These are phyloP conservation scores for Pyrenula massariospora DNA, from an alignment of 495 filamentous ascomycete species.

Conservation along the genomic window DNA sequence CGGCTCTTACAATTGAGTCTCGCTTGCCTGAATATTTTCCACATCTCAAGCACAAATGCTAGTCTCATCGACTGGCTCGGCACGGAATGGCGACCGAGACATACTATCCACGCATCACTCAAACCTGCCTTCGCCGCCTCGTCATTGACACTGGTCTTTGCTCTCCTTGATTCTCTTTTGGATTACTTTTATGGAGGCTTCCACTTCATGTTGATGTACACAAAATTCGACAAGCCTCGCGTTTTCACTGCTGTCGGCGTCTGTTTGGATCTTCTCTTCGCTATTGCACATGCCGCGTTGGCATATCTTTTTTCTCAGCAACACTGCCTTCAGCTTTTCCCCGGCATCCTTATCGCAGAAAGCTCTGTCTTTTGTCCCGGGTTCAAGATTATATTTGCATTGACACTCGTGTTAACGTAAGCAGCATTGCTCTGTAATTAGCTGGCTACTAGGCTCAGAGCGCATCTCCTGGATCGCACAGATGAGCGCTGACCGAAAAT, in stretches of 20 bases:
- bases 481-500: neutral
- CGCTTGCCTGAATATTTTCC: too few species aligned
- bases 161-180: neutral
- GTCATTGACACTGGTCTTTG: neutral
- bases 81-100: too few species aligned
- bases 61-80: too few species aligned
- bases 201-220: neutral
- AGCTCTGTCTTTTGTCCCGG: neutral
- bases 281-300: neutral
- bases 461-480: too few species aligned
- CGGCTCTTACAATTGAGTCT: neutral
- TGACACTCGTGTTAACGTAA: neutral
- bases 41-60: too few species aligned
- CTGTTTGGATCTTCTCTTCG: neutral
- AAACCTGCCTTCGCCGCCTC: too few species aligned
- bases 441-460: too few species aligned
- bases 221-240: neutral
- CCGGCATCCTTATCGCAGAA: too few species aligned
- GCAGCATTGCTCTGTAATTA: neutral
- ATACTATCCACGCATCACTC: too few species aligned
- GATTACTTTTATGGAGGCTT: neutral
- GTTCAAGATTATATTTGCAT: neutral
- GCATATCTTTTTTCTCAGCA: neutral
- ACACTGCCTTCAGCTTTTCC: too few species aligned
- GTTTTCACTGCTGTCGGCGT: neutral